Percentiles rank a stretch among this genome's conserved stretches.
Evolutionary conservation across 2,329 filamentous ascomycete species (phyloP).

Genomic region (Harringtonia lauricola): DNA sequence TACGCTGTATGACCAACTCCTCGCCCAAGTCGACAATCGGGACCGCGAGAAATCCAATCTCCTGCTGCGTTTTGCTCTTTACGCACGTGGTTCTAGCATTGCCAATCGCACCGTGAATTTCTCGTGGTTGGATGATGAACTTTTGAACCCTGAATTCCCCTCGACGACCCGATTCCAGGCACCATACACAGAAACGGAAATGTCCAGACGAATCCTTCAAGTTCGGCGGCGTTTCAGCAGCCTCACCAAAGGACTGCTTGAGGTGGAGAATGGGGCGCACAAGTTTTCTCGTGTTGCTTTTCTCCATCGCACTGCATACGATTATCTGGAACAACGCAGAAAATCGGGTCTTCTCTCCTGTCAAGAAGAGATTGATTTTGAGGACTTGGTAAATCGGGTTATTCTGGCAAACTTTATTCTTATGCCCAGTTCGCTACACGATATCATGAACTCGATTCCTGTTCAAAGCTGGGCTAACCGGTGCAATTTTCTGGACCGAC

Average conservation of each 20-base stretch:
- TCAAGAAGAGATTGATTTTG: no score
- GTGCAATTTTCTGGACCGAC: no score
- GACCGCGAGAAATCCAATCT: neutral
- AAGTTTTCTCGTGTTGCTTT: neutral
- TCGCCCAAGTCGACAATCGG: neutral
- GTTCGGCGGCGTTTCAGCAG: neutral
- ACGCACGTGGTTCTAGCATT: neutral
- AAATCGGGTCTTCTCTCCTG: neutral
- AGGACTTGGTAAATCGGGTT: no score
- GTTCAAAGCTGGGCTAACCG: no score
- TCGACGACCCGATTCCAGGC: no score
- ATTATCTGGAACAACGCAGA: neutral
- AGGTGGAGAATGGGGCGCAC: neutral
- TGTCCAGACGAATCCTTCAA: neutral
- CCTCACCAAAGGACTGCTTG: neutral
- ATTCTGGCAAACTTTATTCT: no score
- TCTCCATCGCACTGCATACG: constrained; percentile 1
- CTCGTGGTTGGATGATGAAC: no score
- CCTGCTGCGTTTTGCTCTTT: neutral
- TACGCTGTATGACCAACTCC: neutral
- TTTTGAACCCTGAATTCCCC: no score
- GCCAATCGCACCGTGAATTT: no score
- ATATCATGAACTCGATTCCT: no score
- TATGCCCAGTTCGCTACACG: no score
- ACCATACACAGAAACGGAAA: no score